Percentiles rank a stretch among this genome's conserved stretches.
These are phyloP conservation scores for Plectosphaerella cucumerina DNA, from an alignment of 2,329 filamentous ascomycete species.

Conservation along the genomic window DNA sequence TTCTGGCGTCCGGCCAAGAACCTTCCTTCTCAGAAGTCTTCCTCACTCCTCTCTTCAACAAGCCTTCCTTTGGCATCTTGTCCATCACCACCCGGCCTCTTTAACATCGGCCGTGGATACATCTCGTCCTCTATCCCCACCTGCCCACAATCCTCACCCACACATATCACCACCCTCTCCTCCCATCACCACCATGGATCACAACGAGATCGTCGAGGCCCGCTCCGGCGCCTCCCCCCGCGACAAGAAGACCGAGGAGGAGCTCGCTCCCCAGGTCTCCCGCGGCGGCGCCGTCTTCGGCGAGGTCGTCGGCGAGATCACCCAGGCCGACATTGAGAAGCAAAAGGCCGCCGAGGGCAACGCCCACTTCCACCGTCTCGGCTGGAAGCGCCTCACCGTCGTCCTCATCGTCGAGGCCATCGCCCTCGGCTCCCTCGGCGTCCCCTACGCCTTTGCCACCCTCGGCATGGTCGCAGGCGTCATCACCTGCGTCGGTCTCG, in stretches of 20 bases:
- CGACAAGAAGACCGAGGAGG: slow-evolving; percentile 10
- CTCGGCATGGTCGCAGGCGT: slow-evolving; percentile 46
- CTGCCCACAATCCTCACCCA: not conserved
- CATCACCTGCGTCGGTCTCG: slow-evolving; percentile 27
- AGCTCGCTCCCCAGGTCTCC: slow-evolving; percentile 10
- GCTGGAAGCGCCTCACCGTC: slow-evolving; percentile 53
- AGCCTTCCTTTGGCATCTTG: not conserved
- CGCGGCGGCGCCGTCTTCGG: slow-evolving; percentile 15
- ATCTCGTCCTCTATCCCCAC: not conserved
- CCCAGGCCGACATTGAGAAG: slow-evolving; percentile 37
- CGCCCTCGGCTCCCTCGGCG: slow-evolving; percentile 47
- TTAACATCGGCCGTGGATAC: slow-evolving; percentile 1
- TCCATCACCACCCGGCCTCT: not conserved
- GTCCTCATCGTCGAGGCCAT: slow-evolving; percentile 55
- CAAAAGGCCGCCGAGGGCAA: slow-evolving; percentile 39
- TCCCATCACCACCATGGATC: slow-evolving; percentile 6
- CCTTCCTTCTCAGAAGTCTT: not conserved
- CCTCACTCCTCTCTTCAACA: not conserved
- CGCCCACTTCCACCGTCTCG: slow-evolving; percentile 47
- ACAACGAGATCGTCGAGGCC: slow-evolving; percentile 9
- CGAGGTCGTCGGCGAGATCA: slow-evolving; percentile 20
- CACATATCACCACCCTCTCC: not conserved
- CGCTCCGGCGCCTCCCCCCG: slow-evolving; percentile 4
- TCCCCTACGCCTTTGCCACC: slow-evolving; percentile 47
- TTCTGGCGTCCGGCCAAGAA: not conserved